A percentile compares a stretch with the other conserved stretches of the same genome.
phyloP scores from a whole-genome alignment of 2,329 filamentous ascomycete genomes.

The Ophiostoma ulmi region DNA sequence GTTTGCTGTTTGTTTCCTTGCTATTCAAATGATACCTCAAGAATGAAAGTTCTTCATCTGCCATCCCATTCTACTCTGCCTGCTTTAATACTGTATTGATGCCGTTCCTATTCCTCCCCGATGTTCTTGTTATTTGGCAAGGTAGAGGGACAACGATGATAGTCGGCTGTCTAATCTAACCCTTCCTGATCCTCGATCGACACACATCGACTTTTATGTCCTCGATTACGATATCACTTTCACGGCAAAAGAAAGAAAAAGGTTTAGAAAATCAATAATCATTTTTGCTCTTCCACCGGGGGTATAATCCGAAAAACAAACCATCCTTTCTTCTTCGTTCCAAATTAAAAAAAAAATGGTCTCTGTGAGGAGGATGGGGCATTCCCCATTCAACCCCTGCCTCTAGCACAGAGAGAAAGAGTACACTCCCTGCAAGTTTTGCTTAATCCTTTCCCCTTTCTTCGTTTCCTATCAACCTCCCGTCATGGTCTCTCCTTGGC shows the following conservation, averaged over 20 bases:
- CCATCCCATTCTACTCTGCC: neutral
- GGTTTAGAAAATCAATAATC: conserved; percentile 3
- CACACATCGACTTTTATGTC: neutral
- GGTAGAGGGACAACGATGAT: neutral
- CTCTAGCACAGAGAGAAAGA: neutral
- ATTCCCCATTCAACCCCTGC: neutral
- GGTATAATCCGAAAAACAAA: conserved; percentile 28
- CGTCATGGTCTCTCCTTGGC: conserved; percentile 6
- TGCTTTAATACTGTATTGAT: neutral
- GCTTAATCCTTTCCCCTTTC: conserved; percentile 3
- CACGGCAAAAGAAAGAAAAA: neutral
- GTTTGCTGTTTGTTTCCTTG: neutral
- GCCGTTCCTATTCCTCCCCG: neutral
- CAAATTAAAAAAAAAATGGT: conserved; percentile 16
- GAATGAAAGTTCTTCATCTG: neutral
- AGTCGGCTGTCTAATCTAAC: no score
- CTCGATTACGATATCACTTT: neutral
- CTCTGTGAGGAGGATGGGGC: neutral
- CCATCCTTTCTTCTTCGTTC: conserved; percentile 25
- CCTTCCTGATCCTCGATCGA: neutral
- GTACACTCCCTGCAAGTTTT: conserved; percentile 8
- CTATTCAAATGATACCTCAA: neutral
- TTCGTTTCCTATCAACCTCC: conserved; percentile 23
- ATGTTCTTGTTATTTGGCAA: neutral
- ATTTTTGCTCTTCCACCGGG: conserved; percentile 22